These are phyloP conservation scores for Barnettozyma californica DNA, from an alignment of 805 yeast genomes.

Conservation along the genomic window DNA sequence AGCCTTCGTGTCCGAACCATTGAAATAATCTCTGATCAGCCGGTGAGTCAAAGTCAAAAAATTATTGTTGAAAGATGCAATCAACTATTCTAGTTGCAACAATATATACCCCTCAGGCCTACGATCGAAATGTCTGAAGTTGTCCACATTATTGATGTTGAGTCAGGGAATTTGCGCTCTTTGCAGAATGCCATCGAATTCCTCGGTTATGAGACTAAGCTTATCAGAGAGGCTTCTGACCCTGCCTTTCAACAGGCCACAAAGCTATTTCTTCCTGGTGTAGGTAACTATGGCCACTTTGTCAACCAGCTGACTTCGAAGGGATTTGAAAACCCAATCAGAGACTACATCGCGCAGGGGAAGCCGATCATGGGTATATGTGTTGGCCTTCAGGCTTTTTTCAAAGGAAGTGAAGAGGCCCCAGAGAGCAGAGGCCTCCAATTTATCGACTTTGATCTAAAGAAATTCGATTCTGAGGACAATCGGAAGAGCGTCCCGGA, in stretches of 20 bases:
- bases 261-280: slow-evolving; percentile 84
- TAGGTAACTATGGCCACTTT: slow-evolving; percentile 95
- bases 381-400: slow-evolving; percentile 89
- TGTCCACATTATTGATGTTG: slow-evolving; percentile 78
- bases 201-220: slow-evolving; percentile 64
- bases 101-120: not conserved
- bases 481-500: slow-evolving; percentile 83
- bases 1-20: not conserved
- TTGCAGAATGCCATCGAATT: slow-evolving; percentile 78
- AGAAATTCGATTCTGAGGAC: slow-evolving; percentile 50
- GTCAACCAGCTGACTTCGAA: slow-evolving; percentile 61
- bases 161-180: slow-evolving; percentile 91
- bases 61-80: not conserved
- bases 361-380: slow-evolving; percentile 94
- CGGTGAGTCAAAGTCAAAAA: not conserved
- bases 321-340: slow-evolving; percentile 61
- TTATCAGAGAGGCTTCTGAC: slow-evolving; percentile 56
- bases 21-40: not conserved
- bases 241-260: slow-evolving; percentile 44
- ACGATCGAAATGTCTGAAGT: slow-evolving; percentile 20
- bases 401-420: slow-evolving; percentile 70
- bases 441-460: slow-evolving; percentile 44
- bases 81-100: not conserved
- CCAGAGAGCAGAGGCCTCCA: slow-evolving; percentile 60
- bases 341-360: slow-evolving; percentile 65